Percentiles rank a stretch among this genome's conserved stretches.
These are phyloP conservation scores for Aegilops speltoides DNA, from an alignment of 176 grass and related monocot genomes.

Conservation along the genomic window DNA sequence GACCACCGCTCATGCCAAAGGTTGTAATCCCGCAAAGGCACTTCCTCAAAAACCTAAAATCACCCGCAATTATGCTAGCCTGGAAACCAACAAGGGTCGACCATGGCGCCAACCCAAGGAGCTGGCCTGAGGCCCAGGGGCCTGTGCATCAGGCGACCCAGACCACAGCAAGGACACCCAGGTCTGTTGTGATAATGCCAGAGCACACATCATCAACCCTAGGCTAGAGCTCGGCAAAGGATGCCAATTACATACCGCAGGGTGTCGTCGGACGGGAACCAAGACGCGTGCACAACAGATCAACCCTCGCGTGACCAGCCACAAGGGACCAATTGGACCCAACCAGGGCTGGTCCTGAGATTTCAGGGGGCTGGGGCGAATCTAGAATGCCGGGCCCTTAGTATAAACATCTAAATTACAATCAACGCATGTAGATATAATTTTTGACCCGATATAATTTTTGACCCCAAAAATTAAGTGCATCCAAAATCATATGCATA, in stretches of 20 bases:
- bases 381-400: too few species aligned
- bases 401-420: too few species aligned
- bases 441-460: too few species aligned
- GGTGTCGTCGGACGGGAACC: not conserved
- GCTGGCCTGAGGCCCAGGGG: not conserved
- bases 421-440: too few species aligned
- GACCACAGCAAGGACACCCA: not conserved
- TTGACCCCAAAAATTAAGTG: too few species aligned
- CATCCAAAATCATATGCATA: too few species aligned
- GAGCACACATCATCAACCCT: not conserved
- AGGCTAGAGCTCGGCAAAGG: not conserved
- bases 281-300: not conserved
- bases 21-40: not conserved
- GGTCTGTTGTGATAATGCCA: not conserved
- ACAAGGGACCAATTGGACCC: too few species aligned
- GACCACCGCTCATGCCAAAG: not conserved
- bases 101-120: not conserved
- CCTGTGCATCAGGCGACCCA: not conserved
- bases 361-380: too few species aligned
- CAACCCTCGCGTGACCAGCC: too few species aligned
- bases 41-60: not conserved
- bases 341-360: too few species aligned
- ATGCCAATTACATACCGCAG: not conserved
- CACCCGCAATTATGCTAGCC: not conserved
- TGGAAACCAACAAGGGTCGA: not conserved